phyloP scores from a whole-genome alignment of 306 rosid genomes.

The Boehmeria nivea region DNA sequence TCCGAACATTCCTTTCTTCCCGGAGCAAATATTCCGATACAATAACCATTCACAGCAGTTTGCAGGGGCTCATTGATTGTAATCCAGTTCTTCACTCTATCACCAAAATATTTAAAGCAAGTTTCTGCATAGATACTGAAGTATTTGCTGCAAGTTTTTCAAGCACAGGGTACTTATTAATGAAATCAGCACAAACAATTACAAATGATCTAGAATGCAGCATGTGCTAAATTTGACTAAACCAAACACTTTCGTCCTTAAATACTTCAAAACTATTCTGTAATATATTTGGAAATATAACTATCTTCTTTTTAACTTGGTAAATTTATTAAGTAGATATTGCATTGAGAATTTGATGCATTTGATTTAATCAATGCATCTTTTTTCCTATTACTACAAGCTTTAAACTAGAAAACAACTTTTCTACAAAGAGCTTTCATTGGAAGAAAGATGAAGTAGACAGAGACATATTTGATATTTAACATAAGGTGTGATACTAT shows the following conservation, averaged over 20 bases:
- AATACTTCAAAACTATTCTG: neutral
- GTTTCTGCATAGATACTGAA: constrained; percentile 75
- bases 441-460: neutral
- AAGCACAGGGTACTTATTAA: neutral
- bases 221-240: neutral
- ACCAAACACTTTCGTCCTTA: neutral
- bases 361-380: neutral
- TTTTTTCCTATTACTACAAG: neutral
- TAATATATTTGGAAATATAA: neutral
- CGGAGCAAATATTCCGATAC: constrained; percentile 58
- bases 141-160: constrained; percentile 53
- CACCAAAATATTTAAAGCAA: constrained; percentile 88
- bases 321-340: neutral
- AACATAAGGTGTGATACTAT: too few relatives aligned
- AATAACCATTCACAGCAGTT: constrained; percentile 75
- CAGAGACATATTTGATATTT: neutral
- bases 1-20: constrained; percentile 59
- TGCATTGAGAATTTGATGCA: neutral
- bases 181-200: neutral
- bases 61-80: constrained; percentile 87
- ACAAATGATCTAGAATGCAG: neutral
- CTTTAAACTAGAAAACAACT: neutral
- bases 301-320: neutral
- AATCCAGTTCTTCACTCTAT: constrained; percentile 88
- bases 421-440: neutral